Conservation (phyloP, 176 grass and related monocot genomes). For the Oryza punctata region DNA sequence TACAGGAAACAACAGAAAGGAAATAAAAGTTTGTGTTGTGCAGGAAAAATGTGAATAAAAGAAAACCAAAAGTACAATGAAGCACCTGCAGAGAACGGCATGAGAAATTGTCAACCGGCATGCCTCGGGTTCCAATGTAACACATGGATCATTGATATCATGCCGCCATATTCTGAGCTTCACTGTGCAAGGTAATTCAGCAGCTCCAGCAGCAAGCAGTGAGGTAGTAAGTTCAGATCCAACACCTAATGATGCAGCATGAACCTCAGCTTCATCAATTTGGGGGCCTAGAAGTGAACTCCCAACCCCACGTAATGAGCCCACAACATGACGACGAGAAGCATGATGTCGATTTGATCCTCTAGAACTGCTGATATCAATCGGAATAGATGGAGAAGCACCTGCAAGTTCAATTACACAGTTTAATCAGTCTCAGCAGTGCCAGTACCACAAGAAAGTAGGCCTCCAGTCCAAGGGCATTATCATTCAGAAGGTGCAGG, state of each 20-base stretch:
- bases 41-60: conserved; percentile 12
- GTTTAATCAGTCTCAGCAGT: conserved; percentile 20
- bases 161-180: conserved; percentile 98
- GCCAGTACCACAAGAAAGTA: conserved; percentile 26
- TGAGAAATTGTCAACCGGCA: conserved; percentile 85
- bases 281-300: conserved; percentile 49
- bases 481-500: conserved; percentile 47
- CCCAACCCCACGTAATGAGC: conserved; percentile 52
- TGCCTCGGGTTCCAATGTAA: conserved; percentile 43
- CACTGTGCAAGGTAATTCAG: conserved; percentile 97
- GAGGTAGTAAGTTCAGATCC: conserved; percentile 70
- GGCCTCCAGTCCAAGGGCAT: conserved; percentile 37
- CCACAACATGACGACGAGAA: conserved; percentile 37
- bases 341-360: conserved; percentile 48
- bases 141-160: conserved; percentile 66
- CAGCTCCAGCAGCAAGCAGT: conserved; percentile 60
- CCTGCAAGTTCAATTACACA: conserved; percentile 40
- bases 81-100: conserved; percentile 99
- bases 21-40: conserved; percentile 23
- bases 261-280: conserved; percentile 71
- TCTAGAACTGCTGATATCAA: conserved; percentile 47
- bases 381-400: conserved; percentile 49
- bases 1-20: conserved; percentile 1
- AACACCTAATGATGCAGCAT: conserved; percentile 55
- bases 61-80: conserved; percentile 23